Percentiles rank a stretch among this genome's conserved stretches.
These are phyloP conservation scores for Penicillium salamii DNA, from an alignment of 495 filamentous ascomycete genomes.

Conservation along the genomic window DNA sequence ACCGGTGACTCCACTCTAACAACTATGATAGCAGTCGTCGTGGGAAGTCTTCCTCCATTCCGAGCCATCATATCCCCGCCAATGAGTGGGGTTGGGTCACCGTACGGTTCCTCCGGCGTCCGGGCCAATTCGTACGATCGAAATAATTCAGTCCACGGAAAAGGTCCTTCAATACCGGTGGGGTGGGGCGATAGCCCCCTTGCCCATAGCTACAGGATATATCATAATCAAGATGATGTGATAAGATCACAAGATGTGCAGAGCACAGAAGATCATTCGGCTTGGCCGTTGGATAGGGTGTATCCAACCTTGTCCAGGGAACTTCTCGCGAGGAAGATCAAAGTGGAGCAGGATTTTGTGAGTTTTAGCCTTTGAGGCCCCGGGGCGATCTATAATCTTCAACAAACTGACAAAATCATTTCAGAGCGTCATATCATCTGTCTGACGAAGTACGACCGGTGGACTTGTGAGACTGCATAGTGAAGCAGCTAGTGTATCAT, in stretches of 20 bases:
- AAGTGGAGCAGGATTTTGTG: conserved; percentile 22
- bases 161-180: neutral
- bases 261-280: conserved; percentile 1
- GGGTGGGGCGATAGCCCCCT: conserved; percentile 9
- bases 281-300: neutral
- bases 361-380: no score
- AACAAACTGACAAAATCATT: neutral
- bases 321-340: conserved; percentile 8
- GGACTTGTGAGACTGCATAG: neutral
- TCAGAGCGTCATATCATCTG: no score
- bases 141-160: conserved; percentile 2
- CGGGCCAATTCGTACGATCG: neutral
- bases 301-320: neutral
- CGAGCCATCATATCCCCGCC: conserved; percentile 28
- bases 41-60: conserved; percentile 49
- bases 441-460: no score
- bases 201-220: neutral
- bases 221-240: conserved; percentile 7
- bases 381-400: no score
- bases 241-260: conserved; percentile 1
- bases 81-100: neutral
- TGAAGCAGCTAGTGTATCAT: neutral
- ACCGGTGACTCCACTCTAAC: neutral
- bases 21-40: conserved; percentile 36
- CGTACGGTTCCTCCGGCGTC: neutral